Evolutionary conservation across 2,329 filamentous ascomycete species (phyloP).

Genomic region (Pyricularia sp.): DNA sequence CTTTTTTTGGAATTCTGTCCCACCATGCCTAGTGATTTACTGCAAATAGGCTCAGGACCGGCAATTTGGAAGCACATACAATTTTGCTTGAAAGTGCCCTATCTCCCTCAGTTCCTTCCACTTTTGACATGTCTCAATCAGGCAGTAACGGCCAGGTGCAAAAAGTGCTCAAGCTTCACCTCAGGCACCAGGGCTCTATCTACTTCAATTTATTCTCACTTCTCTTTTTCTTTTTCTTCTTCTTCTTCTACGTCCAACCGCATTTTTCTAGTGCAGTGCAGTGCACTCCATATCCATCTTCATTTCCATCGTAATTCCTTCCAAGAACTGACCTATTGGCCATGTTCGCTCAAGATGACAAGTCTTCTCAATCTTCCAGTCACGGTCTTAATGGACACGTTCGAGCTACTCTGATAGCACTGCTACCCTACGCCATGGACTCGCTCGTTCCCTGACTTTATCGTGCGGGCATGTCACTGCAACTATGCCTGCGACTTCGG

Average conservation of each 20-base stretch:
- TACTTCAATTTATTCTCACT: neutral
- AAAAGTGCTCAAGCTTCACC: neutral
- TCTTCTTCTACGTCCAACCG: neutral
- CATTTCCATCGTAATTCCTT: neutral
- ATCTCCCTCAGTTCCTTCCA: neutral
- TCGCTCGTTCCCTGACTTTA: neutral
- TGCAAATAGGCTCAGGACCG: neutral
- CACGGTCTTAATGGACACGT: neutral
- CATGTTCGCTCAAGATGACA: neutral
- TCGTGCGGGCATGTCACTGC: neutral
- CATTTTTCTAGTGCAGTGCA: neutral
- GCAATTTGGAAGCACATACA: neutral
- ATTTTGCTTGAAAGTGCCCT: neutral
- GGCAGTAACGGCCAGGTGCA: neutral
- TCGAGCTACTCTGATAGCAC: neutral
- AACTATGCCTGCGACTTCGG: neutral
- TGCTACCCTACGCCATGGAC: neutral
- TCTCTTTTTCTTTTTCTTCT: no score
- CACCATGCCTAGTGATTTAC: neutral
- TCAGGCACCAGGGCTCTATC: neutral
- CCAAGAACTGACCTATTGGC: neutral
- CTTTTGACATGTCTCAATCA: neutral
- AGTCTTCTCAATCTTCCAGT: neutral
- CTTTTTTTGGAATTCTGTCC: neutral
- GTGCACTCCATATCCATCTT: neutral